Base-by-base conservation (phyloP, 352 stramenopile genomes). In the Phytophthora pistaciae region DNA sequence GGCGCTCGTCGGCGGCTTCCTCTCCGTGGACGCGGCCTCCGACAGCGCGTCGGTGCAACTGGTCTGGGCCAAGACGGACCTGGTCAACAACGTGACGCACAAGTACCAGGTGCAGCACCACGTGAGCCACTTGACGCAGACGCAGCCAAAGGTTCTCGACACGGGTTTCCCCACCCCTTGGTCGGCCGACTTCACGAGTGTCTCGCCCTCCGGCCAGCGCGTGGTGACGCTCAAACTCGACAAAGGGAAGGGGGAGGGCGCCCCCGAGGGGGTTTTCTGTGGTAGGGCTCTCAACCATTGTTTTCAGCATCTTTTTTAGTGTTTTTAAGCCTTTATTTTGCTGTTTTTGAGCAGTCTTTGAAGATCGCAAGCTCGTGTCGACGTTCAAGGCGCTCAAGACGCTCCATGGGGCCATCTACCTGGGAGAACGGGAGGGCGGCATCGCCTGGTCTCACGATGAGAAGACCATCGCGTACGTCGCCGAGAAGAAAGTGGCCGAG, bases 391-490 rank as follows among this genome's bases (percentile, higher is more conserved):
- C 85, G 14, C 81, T 85, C 31, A 93, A 92, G 73, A 82, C 78
- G n/a, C 66, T 91, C 14, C 88, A 95, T 36, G 88, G 88, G 1
- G 57, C 69, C 10, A 83, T 95, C 66, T 95, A 95, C 72, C 70
- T 85, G 4, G 85, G 84, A 49, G 84, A 92, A 64, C 79, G 84
- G 5, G 88, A 93, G 56, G 90, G 90, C n/a, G 84, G 83, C 9
- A 71, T 94, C 25, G 74, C 77, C 10, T 97, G 88, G 88, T 92
- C 83, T 10, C 66, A 90, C 46, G 88, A 95, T 54, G 90, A 97
- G 64, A 81, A 76, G 16, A 77, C 58, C 3, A 78, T 97, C 54
- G 87, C 77, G 31, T 97, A 95, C 73, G 72, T 96, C 13, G 88
- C 88, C 0, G 90, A 95, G 75, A 90, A 88, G 59, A 91, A 90